Evolutionary conservation across 2,329 filamentous ascomycete species (phyloP), one percentile per base, ranked within the genome.

Genomic region (Cytospora leucostoma): DNA sequence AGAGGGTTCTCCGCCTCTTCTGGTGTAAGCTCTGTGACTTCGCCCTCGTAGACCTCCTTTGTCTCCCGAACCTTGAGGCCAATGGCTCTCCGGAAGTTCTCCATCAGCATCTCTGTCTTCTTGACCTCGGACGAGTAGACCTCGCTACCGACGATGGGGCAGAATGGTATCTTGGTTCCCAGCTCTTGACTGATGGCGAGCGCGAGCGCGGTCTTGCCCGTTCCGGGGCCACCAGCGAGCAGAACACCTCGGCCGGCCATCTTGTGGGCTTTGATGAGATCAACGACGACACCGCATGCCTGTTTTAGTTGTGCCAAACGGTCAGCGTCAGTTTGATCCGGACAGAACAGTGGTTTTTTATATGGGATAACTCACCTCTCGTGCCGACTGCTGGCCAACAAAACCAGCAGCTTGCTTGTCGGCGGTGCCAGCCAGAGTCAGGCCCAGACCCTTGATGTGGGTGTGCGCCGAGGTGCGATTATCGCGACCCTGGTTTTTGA

Each of bases 31-130:
- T 99, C 95, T 69, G 92, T 97, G 62, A 99, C 95, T 79, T 99
- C 95, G 74, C 95, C 95, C 80, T 99, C 95, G 79, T 98, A 99
- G 64, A 99, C 94, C 79, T 99, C 95, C 79, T 99, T 99, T 59
- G 94, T 97, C 83, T 99, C 95, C 72, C 95, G 92, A 69, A 99
- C 95, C 74, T 96, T 93, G 69, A 99, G 84, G 38, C 94, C 95
- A 76, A 99, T 99, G 64, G 95, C 95, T 74, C 95, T 85, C 75
- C 95, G 87, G 78, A 99, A 99, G 81, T 98, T 98, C 83, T 99
- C 95, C 95, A 98, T 98, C 74, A 99, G 81, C 69, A 96, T 90
- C 78, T 99, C 95, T 56, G 95, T 99, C 87, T 99, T 99, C 87
- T 99, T 99, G 68, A 99, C 93, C 78, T 99, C 95, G 53, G 94